Evolutionary conservation across 352 stramenopile species (phyloP), one percentile per base, ranked within the genome.

Genomic region (Lagenidium giganteum): DNA sequence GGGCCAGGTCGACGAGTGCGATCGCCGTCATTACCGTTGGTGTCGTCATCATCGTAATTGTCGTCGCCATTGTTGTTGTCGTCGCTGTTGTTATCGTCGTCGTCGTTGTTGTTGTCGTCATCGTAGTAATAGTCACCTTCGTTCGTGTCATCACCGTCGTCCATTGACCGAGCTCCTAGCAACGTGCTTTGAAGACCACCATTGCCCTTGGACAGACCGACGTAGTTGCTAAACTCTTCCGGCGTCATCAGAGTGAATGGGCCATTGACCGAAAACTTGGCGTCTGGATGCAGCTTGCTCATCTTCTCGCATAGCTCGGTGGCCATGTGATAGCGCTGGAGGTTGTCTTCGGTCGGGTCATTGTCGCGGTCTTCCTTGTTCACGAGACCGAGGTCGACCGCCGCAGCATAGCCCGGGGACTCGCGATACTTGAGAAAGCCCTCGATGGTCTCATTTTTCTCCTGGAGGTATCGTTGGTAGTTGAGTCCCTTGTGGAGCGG

Each of bases 231-330:
- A 28, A 82, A 82, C 29, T 82, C 69, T 1, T 66, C 54, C 42
- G 66, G 56, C 9, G 69, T 74, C 56, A 82, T 72, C 7, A 82
- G 49, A 17, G 65, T 64, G 43, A 82, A 77, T n/a, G 61, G 65
- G 25, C 58, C 50, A 22, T 78, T 53, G 5, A 47, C 61, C 8
- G 42, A 53, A 32, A 82, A 78, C 8, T 51, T 38, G n/a, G 69
- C 69, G 26, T 61, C 39, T 5, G 67, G 67, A 37, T 80, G 74
- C 5, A 43, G 20, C 33, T 40, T 42, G 5, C 58, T 45, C 11
- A 58, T 56, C 32, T 71, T 49, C 7, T 33, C 30, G 46, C 71
- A 64, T 26, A 62, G 43, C 31, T 73, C 42, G 41, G 67, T 70
- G 25, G 63, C 61, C 23, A 78, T 14, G 45, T 63, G 71, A 36